Percentiles rank a stretch among this genome's conserved stretches.
Evolutionary conservation across 257 asterid species (phyloP).

Genomic region (Scutellaria galericulata): DNA sequence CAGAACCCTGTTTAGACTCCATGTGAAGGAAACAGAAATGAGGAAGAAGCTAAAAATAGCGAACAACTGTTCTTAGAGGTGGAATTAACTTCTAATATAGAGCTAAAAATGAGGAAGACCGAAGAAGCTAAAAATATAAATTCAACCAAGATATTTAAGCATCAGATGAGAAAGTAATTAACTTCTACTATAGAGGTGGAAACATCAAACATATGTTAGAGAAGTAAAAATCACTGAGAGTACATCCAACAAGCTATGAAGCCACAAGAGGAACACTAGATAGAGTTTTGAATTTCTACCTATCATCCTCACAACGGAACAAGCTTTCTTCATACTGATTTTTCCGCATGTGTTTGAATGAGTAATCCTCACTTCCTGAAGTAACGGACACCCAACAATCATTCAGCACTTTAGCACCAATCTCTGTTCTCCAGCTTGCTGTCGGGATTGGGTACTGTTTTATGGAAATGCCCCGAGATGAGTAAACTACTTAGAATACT

Average conservation of each 20-base stretch:
- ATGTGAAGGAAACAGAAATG: slow-evolving; percentile 15
- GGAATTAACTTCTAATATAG: too few species aligned
- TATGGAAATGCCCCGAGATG: slow-evolving; percentile 39
- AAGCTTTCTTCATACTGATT: slow-evolving; percentile 98
- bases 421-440: slow-evolving; percentile 74
- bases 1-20: slow-evolving; percentile 28
- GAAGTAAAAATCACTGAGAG: slow-evolving; percentile 10
- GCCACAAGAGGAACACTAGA: slow-evolving; percentile 24
- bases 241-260: slow-evolving; percentile 23
- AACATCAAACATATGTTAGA: slow-evolving; percentile 20
- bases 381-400: slow-evolving; percentile 98
- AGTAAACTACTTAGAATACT: slow-evolving; percentile 37
- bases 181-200: slow-evolving; percentile 29
- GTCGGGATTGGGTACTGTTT: slow-evolving; percentile 82
- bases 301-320: slow-evolving; percentile 96
- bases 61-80: background rate
- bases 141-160: slow-evolving; percentile 20
- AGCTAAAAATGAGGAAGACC: too few species aligned
- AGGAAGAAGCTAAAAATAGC: slow-evolving; percentile 21
- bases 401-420: slow-evolving; percentile 79
- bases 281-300: slow-evolving; percentile 50
- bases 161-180: slow-evolving; percentile 13
- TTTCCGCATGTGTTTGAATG: slow-evolving; percentile 95
- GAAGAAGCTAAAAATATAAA: background rate
- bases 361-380: slow-evolving; percentile 98